These are phyloP conservation scores for Talaromyces borbonicus DNA, from an alignment of 495 filamentous ascomycete genomes.

Conservation along the genomic window DNA sequence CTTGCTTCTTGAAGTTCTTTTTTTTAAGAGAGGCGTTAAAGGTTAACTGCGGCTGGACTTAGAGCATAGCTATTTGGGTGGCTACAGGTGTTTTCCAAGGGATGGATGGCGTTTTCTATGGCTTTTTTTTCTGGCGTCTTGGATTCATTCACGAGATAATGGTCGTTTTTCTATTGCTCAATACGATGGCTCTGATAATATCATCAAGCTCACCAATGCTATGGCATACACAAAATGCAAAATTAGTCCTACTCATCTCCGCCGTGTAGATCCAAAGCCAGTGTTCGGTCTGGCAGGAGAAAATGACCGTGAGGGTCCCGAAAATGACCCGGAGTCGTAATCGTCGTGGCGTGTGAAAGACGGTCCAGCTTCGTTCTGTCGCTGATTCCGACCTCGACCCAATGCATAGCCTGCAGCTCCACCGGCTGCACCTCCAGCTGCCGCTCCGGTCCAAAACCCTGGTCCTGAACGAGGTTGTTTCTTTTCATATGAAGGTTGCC, in stretches of 20 bases:
- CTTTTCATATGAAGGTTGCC: constrained; percentile 39
- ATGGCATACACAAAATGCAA: not conserved
- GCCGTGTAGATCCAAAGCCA: constrained; percentile 80
- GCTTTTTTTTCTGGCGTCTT: not conserved
- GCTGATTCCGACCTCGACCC: constrained; percentile 19
- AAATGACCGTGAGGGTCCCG: constrained; percentile 11
- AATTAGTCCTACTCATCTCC: constrained; percentile 44
- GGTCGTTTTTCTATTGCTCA: not conserved
- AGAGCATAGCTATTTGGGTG: not conserved
- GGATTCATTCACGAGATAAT: not conserved
- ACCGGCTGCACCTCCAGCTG: constrained; percentile 59
- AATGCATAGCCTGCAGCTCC: constrained; percentile 55
- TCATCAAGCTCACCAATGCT: not conserved
- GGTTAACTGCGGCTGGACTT: not conserved
- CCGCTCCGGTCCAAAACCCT: constrained; percentile 78
- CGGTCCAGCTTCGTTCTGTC: not conserved
- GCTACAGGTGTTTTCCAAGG: not conserved
- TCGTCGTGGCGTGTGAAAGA: constrained; percentile 2
- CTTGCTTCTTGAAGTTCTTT: not conserved
- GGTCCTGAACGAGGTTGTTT: constrained; percentile 52
- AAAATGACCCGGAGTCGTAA: not conserved
- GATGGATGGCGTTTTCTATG: not conserved
- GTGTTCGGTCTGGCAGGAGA: constrained; percentile 60
- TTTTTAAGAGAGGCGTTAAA: constrained; percentile 1
- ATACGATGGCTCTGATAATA: not conserved